These are phyloP conservation scores for Beauveria scarabaeidicola DNA, from an alignment of 2,329 filamentous ascomycete species.

Conservation along the genomic window DNA sequence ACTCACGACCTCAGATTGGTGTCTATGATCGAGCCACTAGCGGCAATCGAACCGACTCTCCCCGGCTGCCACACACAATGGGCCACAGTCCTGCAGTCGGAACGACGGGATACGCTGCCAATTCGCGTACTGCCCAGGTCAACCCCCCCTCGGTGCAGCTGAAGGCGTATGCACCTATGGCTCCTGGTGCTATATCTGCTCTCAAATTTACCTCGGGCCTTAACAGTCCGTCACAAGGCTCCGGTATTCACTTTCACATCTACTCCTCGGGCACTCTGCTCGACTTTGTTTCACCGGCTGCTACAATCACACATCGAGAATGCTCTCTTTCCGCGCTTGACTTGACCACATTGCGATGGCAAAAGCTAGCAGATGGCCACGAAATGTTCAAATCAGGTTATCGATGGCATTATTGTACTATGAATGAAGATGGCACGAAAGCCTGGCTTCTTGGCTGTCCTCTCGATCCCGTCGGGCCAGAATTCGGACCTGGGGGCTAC, in stretches of 20 bases:
- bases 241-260: conserved; percentile 90
- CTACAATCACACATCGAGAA: conserved; percentile 76
- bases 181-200: conserved; percentile 82
- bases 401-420: conserved; percentile 95
- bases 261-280: conserved; percentile 89
- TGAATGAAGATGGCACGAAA: conserved; percentile 91
- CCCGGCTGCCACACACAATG: conserved; percentile 44
- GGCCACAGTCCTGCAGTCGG: conserved; percentile 44
- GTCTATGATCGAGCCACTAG: conserved; percentile 39
- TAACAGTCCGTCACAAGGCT: conserved; percentile 78
- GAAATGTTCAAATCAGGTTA: conserved; percentile 91
- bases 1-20: conserved; percentile 54
- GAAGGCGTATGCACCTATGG: conserved; percentile 69
- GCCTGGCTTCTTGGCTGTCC: conserved; percentile 94
- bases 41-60: conserved; percentile 37
- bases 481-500: conserved; percentile 59
- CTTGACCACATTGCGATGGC: conserved; percentile 80
- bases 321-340: conserved; percentile 88
- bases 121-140: conserved; percentile 58
- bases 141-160: conserved; percentile 58
- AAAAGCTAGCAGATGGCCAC: conserved; percentile 85
- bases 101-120: conserved; percentile 57
- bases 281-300: conserved; percentile 88
- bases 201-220: conserved; percentile 77
- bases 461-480: conserved; percentile 58